Percentiles rank a stretch among this genome's conserved stretches.
phyloP scores from a whole-genome alignment of 2,329 filamentous ascomycete species.

The Colletotrichum endophyticum region DNA sequence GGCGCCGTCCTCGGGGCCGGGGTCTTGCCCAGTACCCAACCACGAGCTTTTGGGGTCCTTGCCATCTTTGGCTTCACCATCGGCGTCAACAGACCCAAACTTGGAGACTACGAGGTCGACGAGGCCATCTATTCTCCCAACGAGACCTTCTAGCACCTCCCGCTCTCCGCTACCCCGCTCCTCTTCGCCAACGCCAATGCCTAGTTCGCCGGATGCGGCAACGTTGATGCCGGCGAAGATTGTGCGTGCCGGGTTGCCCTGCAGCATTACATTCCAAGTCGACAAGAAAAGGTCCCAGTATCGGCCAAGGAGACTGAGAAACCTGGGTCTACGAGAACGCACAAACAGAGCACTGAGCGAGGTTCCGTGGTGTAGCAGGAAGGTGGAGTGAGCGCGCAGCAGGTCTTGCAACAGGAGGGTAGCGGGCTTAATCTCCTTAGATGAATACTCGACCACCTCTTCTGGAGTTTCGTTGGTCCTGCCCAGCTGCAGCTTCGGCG shows the following conservation, averaged over 20 bases:
- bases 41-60: conserved; percentile 51
- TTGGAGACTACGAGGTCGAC: conserved; percentile 87
- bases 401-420: conserved; percentile 81
- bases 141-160: conserved; percentile 90
- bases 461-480: conserved; percentile 44
- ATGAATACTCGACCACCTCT: conserved; percentile 77
- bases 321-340: conserved; percentile 68
- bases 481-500: conserved; percentile 53
- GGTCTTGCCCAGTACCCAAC: conserved; percentile 75
- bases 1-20: conserved; percentile 77
- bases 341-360: conserved; percentile 75
- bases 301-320: conserved; percentile 73
- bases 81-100: conserved; percentile 62
- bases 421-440: conserved; percentile 86
- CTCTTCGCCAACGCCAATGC: conserved; percentile 93
- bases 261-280: conserved; percentile 88
- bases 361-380: conserved; percentile 84
- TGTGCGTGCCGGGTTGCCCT: conserved; percentile 83
- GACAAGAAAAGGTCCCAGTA: conserved; percentile 79
- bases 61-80: conserved; percentile 30
- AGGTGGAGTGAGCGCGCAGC: conserved; percentile 79
- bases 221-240: conserved; percentile 86
- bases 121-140: conserved; percentile 79
- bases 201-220: conserved; percentile 87
- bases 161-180: conserved; percentile 92